Evolutionary conservation across 768 basidiomycete genomes (phyloP).

Genomic region (Tulasnella sp.): DNA sequence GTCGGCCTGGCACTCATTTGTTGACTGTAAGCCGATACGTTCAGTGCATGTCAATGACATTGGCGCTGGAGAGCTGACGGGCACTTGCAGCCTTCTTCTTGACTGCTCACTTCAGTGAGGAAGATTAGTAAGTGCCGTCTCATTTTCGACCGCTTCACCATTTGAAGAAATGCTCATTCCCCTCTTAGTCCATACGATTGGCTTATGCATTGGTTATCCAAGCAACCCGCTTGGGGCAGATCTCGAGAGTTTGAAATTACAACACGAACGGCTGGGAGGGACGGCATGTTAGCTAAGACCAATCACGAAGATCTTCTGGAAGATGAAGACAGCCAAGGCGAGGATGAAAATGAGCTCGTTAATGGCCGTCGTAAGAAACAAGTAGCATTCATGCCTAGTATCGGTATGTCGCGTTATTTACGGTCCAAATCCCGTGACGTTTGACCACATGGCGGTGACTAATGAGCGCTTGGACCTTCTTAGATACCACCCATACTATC

Average conservation of each 20-base stretch:
- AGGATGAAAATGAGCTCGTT: constrained; percentile 41
- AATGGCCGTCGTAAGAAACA: constrained; percentile 65
- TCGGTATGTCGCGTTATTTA: constrained; percentile 17
- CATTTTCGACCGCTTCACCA: background rate
- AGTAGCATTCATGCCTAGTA: constrained; percentile 68
- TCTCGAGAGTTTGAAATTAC: constrained; percentile 87
- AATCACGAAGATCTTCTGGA: constrained; percentile 63
- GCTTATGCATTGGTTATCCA: constrained; percentile 61
- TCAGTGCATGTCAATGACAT: background rate
- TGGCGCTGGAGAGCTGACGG: background rate
- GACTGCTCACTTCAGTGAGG: constrained; percentile 79
- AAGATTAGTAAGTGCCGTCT: constrained; percentile 37
- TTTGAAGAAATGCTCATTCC: background rate
- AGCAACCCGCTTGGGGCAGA: constrained; percentile 88
- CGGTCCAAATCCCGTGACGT: background rate
- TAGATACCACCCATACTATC: constrained; percentile 81
- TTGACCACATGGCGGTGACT: background rate
- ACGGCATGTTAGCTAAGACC: constrained; percentile 45
- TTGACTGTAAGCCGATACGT: constrained; percentile 52
- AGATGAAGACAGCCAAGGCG: constrained; percentile 61
- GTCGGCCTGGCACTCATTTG: constrained; percentile 82
- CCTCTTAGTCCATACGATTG: constrained; percentile 19
- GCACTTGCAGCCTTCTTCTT: constrained; percentile 63
- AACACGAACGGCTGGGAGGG: constrained; percentile 59
- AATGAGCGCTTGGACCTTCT: background rate